These are phyloP conservation scores for Chlamydomonas asymmetrica DNA, from an alignment of 139 green algal genomes.

Conservation along the genomic window DNA sequence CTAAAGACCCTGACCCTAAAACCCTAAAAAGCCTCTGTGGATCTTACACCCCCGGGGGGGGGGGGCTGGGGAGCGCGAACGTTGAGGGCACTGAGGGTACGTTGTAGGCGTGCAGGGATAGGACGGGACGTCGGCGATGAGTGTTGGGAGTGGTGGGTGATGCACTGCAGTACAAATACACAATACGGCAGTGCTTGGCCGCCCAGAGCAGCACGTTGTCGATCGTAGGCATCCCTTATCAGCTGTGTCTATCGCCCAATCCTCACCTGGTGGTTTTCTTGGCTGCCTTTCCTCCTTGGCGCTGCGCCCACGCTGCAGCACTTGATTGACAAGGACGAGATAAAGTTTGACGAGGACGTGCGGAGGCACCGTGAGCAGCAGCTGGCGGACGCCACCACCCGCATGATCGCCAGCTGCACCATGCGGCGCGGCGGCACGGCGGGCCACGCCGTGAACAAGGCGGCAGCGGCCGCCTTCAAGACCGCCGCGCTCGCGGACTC, in stretches of 20 bases:
- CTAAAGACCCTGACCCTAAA: not conserved
- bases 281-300: not conserved
- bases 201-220: not conserved
- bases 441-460: not conserved
- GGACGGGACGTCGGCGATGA: not conserved
- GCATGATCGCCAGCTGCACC: too few species aligned
- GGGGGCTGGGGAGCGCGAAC: too few species aligned
- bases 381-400: not conserved
- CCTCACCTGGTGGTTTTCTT: not conserved
- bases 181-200: not conserved
- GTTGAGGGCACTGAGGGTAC: not conserved
- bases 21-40: not conserved
- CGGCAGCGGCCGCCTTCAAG: not conserved
- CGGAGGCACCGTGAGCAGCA: not conserved
- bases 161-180: not conserved
- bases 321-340: not conserved
- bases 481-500: too few species aligned
- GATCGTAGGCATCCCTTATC: not conserved
- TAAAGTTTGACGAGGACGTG: not conserved
- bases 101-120: not conserved
- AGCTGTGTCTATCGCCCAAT: not conserved
- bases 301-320: slow-evolving; percentile 1
- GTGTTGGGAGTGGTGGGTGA: not conserved
- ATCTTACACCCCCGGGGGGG: not conserved
- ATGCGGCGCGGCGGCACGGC: too few species aligned